Percentiles rank a stretch among this genome's conserved stretches.
phyloP scores from a whole-genome alignment of 257 asterid genomes.

The Perilla frutescens region DNA sequence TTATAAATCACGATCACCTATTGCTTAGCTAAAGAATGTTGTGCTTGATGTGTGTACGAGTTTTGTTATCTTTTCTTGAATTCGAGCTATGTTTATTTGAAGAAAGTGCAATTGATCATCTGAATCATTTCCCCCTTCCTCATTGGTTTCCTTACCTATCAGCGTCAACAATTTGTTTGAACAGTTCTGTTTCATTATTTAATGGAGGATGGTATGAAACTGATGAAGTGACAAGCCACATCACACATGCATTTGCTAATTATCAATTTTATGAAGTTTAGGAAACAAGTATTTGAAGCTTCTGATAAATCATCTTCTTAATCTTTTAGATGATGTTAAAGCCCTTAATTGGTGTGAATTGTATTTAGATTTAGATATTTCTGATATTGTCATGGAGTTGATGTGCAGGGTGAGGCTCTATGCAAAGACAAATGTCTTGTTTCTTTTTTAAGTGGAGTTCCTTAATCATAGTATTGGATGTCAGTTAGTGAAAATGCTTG shows the following conservation, averaged over 20 bases:
- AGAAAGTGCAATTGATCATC: background rate
- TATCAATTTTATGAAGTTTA: too few relatives aligned
- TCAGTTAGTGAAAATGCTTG: background rate
- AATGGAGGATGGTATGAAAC: too few relatives aligned
- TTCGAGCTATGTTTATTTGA: background rate
- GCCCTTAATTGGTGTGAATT: conserved; percentile 65
- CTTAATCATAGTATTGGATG: background rate
- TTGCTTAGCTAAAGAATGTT: background rate
- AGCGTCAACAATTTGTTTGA: too few relatives aligned
- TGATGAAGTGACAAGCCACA: too few relatives aligned
- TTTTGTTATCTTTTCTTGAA: background rate
- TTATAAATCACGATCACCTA: background rate
- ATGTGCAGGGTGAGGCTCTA: background rate
- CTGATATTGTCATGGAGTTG: conserved; percentile 1
- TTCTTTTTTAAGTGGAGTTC: background rate
- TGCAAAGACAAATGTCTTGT: background rate
- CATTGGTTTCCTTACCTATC: too few relatives aligned
- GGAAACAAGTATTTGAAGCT: too few relatives aligned
- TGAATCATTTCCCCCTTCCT: background rate
- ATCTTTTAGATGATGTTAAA: conserved; percentile 54
- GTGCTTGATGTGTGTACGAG: background rate
- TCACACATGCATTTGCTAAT: too few relatives aligned
- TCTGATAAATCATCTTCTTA: too few relatives aligned
- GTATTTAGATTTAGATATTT: background rate
- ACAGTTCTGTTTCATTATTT: too few relatives aligned